A percentile compares a stretch with the other conserved stretches of the same genome.
These are phyloP conservation scores for Gracilaria domingensis DNA, from an alignment of 23 red algal genomes.

Conservation along the genomic window DNA sequence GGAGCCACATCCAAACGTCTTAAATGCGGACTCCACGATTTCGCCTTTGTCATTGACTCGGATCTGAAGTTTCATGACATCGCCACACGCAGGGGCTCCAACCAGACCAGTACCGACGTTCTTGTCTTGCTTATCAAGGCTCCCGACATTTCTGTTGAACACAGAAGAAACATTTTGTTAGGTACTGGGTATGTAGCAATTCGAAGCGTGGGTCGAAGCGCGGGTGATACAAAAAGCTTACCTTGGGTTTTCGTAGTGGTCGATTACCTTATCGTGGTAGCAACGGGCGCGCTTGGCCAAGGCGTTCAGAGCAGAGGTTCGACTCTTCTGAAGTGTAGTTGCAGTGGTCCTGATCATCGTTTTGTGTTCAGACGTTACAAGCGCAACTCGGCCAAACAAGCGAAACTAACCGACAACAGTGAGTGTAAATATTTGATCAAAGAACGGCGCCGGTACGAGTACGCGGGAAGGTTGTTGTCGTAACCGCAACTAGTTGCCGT, in stretches of 20 bases:
- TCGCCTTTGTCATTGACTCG: slow-evolving; percentile 89
- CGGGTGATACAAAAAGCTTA: slow-evolving; percentile 26
- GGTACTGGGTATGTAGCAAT: not conserved
- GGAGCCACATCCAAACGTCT: slow-evolving; percentile 97
- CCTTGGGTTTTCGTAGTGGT: slow-evolving; percentile 99
- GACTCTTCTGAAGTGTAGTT: not conserved
- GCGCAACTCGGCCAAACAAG: no score
- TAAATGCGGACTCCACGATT: slow-evolving; percentile 94
- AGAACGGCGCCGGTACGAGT: not conserved
- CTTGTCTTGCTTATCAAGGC: slow-evolving; percentile 75
- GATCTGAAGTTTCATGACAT: slow-evolving; percentile 99
- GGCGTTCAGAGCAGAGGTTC: not conserved
- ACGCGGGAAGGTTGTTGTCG: not conserved
- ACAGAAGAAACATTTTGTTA: no score
- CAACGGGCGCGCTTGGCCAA: slow-evolving; percentile 36
- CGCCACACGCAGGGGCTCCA: slow-evolving; percentile 96
- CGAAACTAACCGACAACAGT: no score
- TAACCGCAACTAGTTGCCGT: no score
- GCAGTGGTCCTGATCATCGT: slow-evolving; percentile 13
- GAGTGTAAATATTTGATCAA: no score
- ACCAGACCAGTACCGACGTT: slow-evolving; percentile 97
- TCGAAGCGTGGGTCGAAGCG: not conserved
- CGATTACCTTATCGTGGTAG: slow-evolving; percentile 97
- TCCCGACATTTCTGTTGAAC: slow-evolving; percentile 93
- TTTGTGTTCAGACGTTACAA: no score